phyloP scores from a whole-genome alignment of 495 filamentous ascomycete species.

The Trypethelium eluteriae region DNA sequence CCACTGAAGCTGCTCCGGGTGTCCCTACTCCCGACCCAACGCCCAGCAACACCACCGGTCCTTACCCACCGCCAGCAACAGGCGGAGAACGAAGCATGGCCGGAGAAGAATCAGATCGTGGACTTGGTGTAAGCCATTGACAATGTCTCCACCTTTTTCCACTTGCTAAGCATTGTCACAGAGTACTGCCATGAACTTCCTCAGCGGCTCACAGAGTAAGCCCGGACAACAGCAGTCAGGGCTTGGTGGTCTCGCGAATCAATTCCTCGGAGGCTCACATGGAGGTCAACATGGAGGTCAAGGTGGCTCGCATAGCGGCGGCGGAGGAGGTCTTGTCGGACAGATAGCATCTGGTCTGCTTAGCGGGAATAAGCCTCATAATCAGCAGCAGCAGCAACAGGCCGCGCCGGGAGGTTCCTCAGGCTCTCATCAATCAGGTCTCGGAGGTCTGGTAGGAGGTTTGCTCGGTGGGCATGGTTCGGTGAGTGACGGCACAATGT shows the following conservation, averaged over 20 bases:
- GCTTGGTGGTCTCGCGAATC: slow-evolving; percentile 26
- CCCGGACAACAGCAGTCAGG: slow-evolving; percentile 31
- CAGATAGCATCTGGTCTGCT: slow-evolving; percentile 35
- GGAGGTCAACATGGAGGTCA: slow-evolving; percentile 23
- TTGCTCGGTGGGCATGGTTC: slow-evolving; percentile 33
- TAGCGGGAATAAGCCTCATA: slow-evolving; percentile 34
- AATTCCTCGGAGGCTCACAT: slow-evolving; percentile 20
- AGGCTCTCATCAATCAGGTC: slow-evolving; percentile 5
- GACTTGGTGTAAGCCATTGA: slow-evolving; percentile 30
- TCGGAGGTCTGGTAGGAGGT: slow-evolving; percentile 20
- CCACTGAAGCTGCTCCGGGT: slow-evolving; percentile 32
- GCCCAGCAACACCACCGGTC: slow-evolving; percentile 28
- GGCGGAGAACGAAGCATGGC: slow-evolving; percentile 27
- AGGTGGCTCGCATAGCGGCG: slow-evolving; percentile 22
- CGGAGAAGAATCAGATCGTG: slow-evolving; percentile 31
- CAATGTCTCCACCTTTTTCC: not conserved
- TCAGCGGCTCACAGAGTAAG: slow-evolving; percentile 30
- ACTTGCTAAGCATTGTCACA: slow-evolving; percentile 2
- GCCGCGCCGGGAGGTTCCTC: slow-evolving; percentile 7
- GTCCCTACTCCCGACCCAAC: slow-evolving; percentile 29
- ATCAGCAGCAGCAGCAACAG: slow-evolving; percentile 24
- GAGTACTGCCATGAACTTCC: slow-evolving; percentile 37
- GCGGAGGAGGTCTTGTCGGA: slow-evolving; percentile 28
- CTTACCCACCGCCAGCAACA: slow-evolving; percentile 27
- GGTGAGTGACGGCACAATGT: slow-evolving; percentile 16